Conservation (phyloP, 306 rosid genomes). For the Notholithocarpus densiflorus region DNA sequence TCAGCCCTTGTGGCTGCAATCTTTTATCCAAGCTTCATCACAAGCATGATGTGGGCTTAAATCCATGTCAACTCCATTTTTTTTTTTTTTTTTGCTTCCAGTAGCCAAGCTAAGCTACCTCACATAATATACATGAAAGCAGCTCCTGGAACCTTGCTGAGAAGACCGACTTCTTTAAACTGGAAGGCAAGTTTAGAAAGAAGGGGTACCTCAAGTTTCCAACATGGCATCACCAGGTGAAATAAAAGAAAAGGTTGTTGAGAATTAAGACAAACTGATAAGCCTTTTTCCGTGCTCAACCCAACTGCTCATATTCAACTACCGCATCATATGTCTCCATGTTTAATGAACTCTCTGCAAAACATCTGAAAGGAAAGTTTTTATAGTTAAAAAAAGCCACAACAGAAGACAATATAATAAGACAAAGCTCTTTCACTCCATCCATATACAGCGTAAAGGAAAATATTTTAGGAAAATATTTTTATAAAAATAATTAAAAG, state of each 20-base stretch:
- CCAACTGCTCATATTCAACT: slow-evolving; percentile 30
- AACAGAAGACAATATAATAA: not conserved
- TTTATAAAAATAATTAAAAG: not conserved
- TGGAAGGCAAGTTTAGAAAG: not conserved
- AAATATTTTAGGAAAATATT: not conserved
- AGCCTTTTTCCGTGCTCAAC: slow-evolving; percentile 9
- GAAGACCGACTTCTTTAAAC: not conserved
- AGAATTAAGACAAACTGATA: not conserved
- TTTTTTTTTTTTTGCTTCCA: not conserved
- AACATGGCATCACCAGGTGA: not conserved
- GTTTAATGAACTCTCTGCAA: slow-evolving; percentile 42
- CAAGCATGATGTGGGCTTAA: not conserved
- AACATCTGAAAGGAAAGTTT: slow-evolving; percentile 40
- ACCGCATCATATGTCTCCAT: slow-evolving; percentile 58
- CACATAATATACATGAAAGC: not conserved
- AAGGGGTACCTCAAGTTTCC: not conserved
- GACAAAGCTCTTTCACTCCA: not conserved
- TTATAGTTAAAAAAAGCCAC: not conserved
- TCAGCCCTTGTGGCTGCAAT: not conserved
- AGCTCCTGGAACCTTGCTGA: not conserved
- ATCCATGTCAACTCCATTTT: not conserved
- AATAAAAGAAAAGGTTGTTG: not conserved
- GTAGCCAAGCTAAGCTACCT: not conserved
- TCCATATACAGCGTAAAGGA: not conserved
- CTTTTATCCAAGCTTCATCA: not conserved